Evolutionary conservation across 192 early-diverging fungal species (phyloP), one percentile per base, ranked within the genome.

Genomic region (Coemansia sp.): DNA sequence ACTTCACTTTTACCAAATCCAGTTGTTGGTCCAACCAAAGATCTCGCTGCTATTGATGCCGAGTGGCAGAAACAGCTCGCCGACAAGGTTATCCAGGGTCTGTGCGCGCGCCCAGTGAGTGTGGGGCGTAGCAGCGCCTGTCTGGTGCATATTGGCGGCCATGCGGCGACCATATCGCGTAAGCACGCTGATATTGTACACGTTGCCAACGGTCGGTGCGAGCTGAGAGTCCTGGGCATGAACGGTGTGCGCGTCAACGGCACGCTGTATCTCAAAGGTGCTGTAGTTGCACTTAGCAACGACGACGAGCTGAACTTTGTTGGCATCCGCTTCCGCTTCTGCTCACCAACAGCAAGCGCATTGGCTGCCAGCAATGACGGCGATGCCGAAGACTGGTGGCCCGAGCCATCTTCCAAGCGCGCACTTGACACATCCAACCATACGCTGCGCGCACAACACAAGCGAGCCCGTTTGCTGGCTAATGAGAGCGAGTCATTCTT

Each of bases 191-290:
- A 63, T 32, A 76, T 82, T 45, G 48, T n/a, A 2, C 43, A 66
- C 39, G 43, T 35, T 3, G 55, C 57, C n/a, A 27, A 23, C 22
- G 56, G 56, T 13, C 60, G 38, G n/a, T 83, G 63, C 45, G 48
- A 48, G n/a, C 59, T 80, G 37, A 54, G 57, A 18, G 62, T 83
- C 12, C 65, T 68, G 19, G 82, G 82, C 18, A 20, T 68, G 39
- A 83, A 83, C 48, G 82, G 82, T 10, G 74, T 83, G 57, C 77
- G 77, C 19, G 60, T 83, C 26, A 78, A 80, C 49, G 71, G 66
- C 45, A 37, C 32, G 35, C 68, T 83, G 29, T 49, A 77, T 39
- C 32, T 45, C 4, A 58, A 59, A 8, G 74, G 59, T 14, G 26
- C 82, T 24, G 54, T 24, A 13, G 55, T 72, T 11, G 63, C 37